phyloP scores from a whole-genome alignment of 768 basidiomycete species.

The Hygrocybe coccinea region DNA sequence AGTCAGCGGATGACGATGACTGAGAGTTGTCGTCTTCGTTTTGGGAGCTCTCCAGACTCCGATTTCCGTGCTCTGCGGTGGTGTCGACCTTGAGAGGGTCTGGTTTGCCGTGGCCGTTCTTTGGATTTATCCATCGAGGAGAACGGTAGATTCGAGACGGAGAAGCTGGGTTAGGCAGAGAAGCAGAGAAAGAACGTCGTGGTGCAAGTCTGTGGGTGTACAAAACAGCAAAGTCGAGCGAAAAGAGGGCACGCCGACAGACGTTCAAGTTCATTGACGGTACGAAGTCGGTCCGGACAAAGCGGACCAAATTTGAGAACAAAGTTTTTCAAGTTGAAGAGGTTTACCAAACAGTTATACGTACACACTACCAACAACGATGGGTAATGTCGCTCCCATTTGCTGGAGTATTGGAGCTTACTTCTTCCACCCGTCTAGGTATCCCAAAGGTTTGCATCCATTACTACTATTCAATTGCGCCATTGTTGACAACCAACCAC shows the following conservation, averaged over 20 bases:
- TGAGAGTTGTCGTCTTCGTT: conserved; percentile 21
- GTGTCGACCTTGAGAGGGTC: conserved; percentile 12
- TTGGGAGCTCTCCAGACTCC: conserved; percentile 22
- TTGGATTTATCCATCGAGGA: conserved; percentile 35
- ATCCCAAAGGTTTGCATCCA: conserved; percentile 55
- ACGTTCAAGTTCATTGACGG: background rate
- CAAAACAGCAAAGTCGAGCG: conserved; percentile 20
- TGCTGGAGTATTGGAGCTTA: background rate
- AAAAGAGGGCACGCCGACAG: conserved; percentile 1
- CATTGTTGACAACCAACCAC: conserved; percentile 12
- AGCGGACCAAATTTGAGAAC: too few relatives aligned
- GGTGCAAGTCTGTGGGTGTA: background rate
- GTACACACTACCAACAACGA: background rate
- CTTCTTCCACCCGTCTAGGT: conserved; percentile 31
- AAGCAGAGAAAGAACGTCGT: background rate
- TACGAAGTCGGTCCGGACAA: too few relatives aligned
- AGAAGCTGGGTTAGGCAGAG: background rate
- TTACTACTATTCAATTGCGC: background rate
- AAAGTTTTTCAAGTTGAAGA: too few relatives aligned
- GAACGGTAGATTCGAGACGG: background rate
- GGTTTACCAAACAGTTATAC: too few relatives aligned
- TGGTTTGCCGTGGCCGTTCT: conserved; percentile 23
- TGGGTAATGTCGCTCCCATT: background rate
- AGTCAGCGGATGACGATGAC: conserved; percentile 13
- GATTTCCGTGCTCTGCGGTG: conserved; percentile 16